Evolutionary conservation across 2,329 filamentous ascomycete species (phyloP), one percentile per base, ranked within the genome.

Genomic region (Penicillium crustosum): DNA sequence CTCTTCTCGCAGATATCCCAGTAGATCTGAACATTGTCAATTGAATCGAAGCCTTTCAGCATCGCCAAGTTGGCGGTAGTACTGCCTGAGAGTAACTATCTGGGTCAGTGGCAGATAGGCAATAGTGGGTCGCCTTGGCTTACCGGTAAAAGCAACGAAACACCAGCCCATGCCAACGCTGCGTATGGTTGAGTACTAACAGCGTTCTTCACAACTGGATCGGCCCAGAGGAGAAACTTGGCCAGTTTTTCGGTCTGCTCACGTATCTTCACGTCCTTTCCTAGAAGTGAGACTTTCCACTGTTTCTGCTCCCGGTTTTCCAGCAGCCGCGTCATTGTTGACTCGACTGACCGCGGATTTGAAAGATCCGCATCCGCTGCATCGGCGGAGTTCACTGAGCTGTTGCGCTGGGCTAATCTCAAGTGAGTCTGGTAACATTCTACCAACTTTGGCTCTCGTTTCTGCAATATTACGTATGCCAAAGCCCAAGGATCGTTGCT

Each of bases 201-300:
- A 2, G 45, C 45, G 13, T n/a, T 49, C 19, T 49, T 35, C 15
- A 49, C 31, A 5, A 25, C 5, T 35, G 45, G 45, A 13, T 61
- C 27, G 15, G 25, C 44, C 36, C 47, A 50, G 35, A 52, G 23
- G 7, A 56, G 21, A 27, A 60, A 53, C 19, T 35, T 61, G n/a
- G 51, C 33, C 13, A 61, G 13, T 53, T 61, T 38, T 25, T 57
- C 59, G 9, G 38, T 47, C 25, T 56, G 52, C 9, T 41, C 33
- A 25, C 59, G 52, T 23, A 60, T 55, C 17, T 43, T 59, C 17
- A 57, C 25, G 2, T 60, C 38, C 13, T 52, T 44, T 15, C 19
- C 47, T 12, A 19, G 27, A 17, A 70, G 41, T 13, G 56, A 29
- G 38, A 68, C 21, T 12, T n/a, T 29, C 66, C 63, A 70, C 49